Percentiles rank a stretch among this genome's conserved stretches.
Conservation (phyloP, 2,329 filamentous ascomycete species). For the Tolypocladium ovalisporum region DNA sequence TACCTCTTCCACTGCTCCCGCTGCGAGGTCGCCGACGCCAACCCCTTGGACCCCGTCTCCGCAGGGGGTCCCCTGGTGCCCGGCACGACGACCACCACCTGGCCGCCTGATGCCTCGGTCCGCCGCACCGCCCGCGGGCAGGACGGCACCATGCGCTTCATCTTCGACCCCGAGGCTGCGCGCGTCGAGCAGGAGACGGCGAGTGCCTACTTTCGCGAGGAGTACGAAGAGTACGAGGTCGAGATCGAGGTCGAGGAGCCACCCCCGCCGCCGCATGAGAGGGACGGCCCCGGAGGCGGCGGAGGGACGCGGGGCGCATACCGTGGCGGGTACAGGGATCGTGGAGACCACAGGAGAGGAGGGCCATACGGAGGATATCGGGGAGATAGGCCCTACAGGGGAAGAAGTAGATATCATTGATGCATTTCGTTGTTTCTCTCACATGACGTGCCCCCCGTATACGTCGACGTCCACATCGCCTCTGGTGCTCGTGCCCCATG, state of each 20-base stretch:
- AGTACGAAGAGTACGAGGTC: slow-evolving; percentile 66
- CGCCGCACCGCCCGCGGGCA: slow-evolving; percentile 28
- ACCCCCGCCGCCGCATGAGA: slow-evolving; percentile 22
- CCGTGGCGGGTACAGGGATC: slow-evolving; percentile 14
- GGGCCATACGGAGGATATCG: slow-evolving; percentile 23
- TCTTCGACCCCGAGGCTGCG: slow-evolving; percentile 71
- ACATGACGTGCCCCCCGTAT: neutral
- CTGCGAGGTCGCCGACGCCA: slow-evolving; percentile 31
- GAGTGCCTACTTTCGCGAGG: slow-evolving; percentile 56
- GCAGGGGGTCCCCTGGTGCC: slow-evolving; percentile 6
- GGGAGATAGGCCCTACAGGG: slow-evolving; percentile 21
- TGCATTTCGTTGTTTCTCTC: neutral
- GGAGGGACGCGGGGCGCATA: slow-evolving; percentile 12
- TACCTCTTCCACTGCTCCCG: slow-evolving; percentile 50
- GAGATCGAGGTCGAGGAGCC: slow-evolving; percentile 71
- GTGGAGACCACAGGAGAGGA: slow-evolving; percentile 20
- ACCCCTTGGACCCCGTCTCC: slow-evolving; percentile 19
- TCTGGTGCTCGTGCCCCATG: neutral
- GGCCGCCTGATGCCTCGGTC: slow-evolving; percentile 22
- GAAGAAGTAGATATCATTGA: slow-evolving; percentile 21
- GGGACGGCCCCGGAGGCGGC: slow-evolving; percentile 5
- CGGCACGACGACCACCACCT: slow-evolving; percentile 28
- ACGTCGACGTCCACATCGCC: neutral
- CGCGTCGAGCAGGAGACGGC: slow-evolving; percentile 59
- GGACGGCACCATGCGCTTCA: slow-evolving; percentile 78